A percentile compares a stretch with the other conserved stretches of the same genome.
These are phyloP conservation scores for Eruca vesicaria DNA, from an alignment of 441 rosid species.

Conservation along the genomic window DNA sequence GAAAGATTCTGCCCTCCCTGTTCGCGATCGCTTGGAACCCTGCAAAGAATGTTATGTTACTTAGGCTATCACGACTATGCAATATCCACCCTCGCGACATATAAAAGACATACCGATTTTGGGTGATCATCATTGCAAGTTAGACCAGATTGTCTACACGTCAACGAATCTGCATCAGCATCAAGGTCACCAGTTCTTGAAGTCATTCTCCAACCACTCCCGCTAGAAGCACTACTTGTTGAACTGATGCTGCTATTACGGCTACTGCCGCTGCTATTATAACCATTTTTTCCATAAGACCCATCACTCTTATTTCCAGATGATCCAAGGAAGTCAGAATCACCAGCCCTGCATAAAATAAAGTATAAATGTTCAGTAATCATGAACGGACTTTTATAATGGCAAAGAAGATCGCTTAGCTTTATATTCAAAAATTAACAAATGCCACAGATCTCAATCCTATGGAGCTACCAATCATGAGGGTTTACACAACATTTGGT, in stretches of 20 bases:
- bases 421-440: conserved; percentile 2
- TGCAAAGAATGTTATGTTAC: conserved; percentile 41
- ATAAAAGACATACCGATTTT: conserved; percentile 62
- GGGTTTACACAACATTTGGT: not conserved
- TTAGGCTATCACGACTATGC: conserved; percentile 15
- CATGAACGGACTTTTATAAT: conserved; percentile 15
- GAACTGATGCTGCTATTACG: conserved; percentile 93
- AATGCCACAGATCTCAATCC: conserved; percentile 13
- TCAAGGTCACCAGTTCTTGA: conserved; percentile 86
- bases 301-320: conserved; percentile 66
- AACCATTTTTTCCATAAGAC: conserved; percentile 50
- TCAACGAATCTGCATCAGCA: conserved; percentile 98
- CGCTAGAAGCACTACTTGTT: conserved; percentile 90
- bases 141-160: not conserved
- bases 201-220: conserved; percentile 76
- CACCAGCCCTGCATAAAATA: conserved; percentile 64
- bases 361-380: conserved; percentile 5
- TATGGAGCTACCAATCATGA: too few species aligned
- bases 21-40: conserved; percentile 90
- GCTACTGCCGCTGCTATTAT: conserved; percentile 95
- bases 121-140: conserved; percentile 73
- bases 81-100: conserved; percentile 11
- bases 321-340: conserved; percentile 64
- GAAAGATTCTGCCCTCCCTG: conserved; percentile 66
- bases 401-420: not conserved